These are phyloP conservation scores for Lunasporangiospora selenospora DNA, from an alignment of 192 early-diverging fungal species.

Conservation along the genomic window DNA sequence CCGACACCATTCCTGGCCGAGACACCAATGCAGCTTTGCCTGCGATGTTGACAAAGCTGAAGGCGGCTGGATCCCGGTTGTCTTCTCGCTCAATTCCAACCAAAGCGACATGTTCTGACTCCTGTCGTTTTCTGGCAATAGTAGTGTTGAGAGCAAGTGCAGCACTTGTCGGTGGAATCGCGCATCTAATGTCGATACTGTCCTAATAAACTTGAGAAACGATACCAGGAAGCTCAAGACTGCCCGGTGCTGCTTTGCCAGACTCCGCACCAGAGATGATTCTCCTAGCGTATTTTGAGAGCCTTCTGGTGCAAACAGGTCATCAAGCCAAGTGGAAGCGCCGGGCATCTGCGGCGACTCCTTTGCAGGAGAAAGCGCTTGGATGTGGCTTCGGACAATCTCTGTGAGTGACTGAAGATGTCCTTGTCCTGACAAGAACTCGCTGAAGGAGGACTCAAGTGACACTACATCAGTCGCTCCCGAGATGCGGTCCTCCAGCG, in stretches of 20 bases:
- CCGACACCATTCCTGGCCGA: no score
- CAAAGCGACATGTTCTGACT: no score
- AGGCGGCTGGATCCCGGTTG: no score
- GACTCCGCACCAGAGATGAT: neutral
- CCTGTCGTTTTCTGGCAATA: no score
- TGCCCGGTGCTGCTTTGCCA: constrained; percentile 3
- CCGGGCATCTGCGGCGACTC: neutral
- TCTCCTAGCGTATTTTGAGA: no score
- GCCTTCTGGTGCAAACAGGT: neutral
- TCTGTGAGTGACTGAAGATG: constrained; percentile 3
- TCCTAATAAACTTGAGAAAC: constrained; percentile 11
- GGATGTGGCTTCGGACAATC: constrained; percentile 1
- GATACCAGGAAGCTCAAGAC: constrained; percentile 17
- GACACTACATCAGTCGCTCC: constrained; percentile 6
- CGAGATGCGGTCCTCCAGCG: constrained; percentile 12
- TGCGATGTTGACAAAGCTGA: no score
- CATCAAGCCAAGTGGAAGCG: no score
- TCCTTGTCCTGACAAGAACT: constrained; percentile 16
- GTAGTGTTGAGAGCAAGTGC: no score
- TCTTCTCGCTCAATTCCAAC: no score
- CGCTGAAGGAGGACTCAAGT: constrained; percentile 10
- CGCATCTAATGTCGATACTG: constrained; percentile 6
- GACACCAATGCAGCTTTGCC: no score
- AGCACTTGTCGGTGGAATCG: constrained; percentile 23
- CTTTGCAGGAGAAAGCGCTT: neutral